phyloP scores from a whole-genome alignment of 2,329 filamentous ascomycete species.

The Phoma herbarum region DNA sequence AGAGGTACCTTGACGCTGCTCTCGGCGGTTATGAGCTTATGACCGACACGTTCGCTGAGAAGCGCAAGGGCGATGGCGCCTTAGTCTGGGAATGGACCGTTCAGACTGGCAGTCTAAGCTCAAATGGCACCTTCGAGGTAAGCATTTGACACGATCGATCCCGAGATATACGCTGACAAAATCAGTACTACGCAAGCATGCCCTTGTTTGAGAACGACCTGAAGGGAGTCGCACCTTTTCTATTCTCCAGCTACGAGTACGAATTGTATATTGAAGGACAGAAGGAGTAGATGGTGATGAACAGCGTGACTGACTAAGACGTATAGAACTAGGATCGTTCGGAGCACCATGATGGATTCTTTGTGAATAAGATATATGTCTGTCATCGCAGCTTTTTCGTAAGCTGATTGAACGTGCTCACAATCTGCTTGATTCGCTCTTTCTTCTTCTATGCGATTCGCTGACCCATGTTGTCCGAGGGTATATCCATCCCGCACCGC shows the following conservation, averaged over 20 bases:
- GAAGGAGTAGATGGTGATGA: neutral
- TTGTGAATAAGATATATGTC: neutral
- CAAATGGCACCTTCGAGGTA: constrained; percentile 25
- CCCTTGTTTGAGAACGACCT: constrained; percentile 33
- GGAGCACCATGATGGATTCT: neutral
- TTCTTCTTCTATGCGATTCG: neutral
- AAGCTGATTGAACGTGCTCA: neutral
- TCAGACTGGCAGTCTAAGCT: constrained; percentile 25
- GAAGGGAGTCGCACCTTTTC: constrained; percentile 31
- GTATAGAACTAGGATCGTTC: neutral
- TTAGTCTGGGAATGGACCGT: constrained; percentile 23
- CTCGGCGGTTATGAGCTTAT: constrained; percentile 22
- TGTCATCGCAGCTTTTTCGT: neutral
- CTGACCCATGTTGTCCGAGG: neutral
- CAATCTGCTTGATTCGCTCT: neutral
- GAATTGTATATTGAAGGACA: constrained; percentile 24
- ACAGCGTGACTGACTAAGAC: neutral
- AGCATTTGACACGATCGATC: neutral
- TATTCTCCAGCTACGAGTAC: constrained; percentile 34
- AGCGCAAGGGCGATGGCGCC: constrained; percentile 18
- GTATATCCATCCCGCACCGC: neutral
- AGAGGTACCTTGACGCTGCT: constrained; percentile 21
- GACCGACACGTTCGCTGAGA: constrained; percentile 21
- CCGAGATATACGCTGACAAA: neutral
- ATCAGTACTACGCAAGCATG: constrained; percentile 33